Evolutionary conservation across 805 yeast genomes (phyloP), one percentile per base, ranked within the genome.

Genomic region (Hanseniaspora taiwanica): DNA sequence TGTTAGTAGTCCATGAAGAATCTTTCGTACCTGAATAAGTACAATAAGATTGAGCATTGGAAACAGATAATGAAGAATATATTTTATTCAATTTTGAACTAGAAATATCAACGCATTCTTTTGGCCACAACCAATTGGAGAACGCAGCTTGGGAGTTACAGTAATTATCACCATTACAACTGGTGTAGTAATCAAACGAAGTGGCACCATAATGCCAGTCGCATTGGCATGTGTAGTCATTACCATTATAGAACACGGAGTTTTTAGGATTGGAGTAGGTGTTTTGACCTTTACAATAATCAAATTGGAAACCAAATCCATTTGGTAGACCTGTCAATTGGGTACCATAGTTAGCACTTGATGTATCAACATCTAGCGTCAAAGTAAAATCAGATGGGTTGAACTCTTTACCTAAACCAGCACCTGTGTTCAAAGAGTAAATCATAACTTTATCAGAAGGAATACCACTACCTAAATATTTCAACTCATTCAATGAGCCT

Each of bases 71-170:
- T 7, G 25, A 23, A 10, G 25, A 23, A 10, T 7, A 7, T 23
- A 7, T 7, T 23, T 23, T 7, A 7, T 23, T 10, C 10, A 7
- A 10, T 7, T 7, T 10, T 23, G 7, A 7, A 7, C 10, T 10
- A 7, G 25, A 10, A 23, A 23, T 23, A 7, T 23, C 25, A 23
- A 23, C 21, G 32, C 36, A 14, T 4, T 39, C 21, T 10, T 27
- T 35, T 16, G 42, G 21, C 43, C 43, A 40, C 4, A 37, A n/a
- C 21, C 35, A 40, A 18, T 40, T 35, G n/a, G 43, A 37, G 37
- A 39, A 40, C 2, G 43, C 38, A 20, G 34, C 27, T 20, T 37
- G 36, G 17, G 21, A 33, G 20, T 40, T 21, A 34, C 43, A 40
- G 6, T 34, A 10, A 32, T 40, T 40, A 12, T 40, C 40, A 8